Evolutionary conservation across 2,329 filamentous ascomycete species (phyloP), one percentile per base, ranked within the genome.

Genomic region (Fonsecaea pugnacius): DNA sequence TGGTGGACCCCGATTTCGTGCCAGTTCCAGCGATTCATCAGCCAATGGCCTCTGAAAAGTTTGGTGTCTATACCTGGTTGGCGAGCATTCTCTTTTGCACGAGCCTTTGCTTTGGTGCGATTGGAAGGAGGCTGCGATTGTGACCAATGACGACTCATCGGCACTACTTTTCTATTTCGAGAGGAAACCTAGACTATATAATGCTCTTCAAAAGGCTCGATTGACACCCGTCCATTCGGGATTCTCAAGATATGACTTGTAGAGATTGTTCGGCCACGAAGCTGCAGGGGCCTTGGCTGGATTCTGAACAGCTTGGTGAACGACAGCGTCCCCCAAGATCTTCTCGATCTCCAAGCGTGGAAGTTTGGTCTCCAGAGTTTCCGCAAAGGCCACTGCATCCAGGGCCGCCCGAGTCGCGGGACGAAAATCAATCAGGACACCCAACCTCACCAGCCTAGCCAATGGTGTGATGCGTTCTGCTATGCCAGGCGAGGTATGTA

Each of bases 71-170:
- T 12, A 91, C 92, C 4, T 99, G 95, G 94, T 89, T 96, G 73
- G 83, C 94, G 27, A 96, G 92, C 73, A 92, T 98, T 30, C 79
- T 99, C 57, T 99, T 97, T 75, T 97, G 95, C 78, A 96, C 91
- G 73, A 92, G 91, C 71, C 87, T 98, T 9, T 97, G 93, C 78
- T 97, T 99, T 81, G 95, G 95, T 10, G 98, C 96, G 74, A 92
- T 99, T 73, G 95, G 95, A 12, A 84, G 95, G 67, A 84, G 91
- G 67, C 78, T 98, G 69, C 70, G 68, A 60, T 58, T 71, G 57
- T 70, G 62, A 67, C 14, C n/a, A 32, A 35, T 21, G 27, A 24
- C 7, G 12, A 27, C 14, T 21, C 12, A 18, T 4, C 21, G 27
- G 27, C 10, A 51, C 16, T 6, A 33, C 32, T 48, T 27, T 18